Evolutionary conservation across 352 stramenopile species (phyloP).

Genomic region (Pythium utonaiense): DNA sequence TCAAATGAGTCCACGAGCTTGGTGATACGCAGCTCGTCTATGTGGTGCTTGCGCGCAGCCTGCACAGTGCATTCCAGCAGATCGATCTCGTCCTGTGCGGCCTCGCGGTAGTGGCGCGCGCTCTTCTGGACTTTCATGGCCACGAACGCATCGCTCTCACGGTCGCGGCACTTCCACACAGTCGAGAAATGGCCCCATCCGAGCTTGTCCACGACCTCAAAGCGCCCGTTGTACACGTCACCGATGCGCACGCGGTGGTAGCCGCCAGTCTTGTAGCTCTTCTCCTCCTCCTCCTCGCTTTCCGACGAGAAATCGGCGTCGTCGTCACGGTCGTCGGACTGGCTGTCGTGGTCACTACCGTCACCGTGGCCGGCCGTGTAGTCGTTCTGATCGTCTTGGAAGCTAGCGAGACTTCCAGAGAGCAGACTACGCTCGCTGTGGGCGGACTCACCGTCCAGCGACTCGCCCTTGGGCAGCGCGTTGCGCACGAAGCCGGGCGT

Average conservation of each 20-base stretch:
- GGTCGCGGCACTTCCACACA: conserved; percentile 97
- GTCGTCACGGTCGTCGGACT: conserved; percentile 39
- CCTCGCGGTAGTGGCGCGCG: conserved; percentile 97
- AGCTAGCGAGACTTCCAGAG: conserved; percentile 21
- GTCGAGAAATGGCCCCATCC: conserved; percentile 99
- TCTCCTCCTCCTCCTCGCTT: conserved; percentile 90
- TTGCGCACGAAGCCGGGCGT: conserved; percentile 12
- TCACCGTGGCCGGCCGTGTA: conserved; percentile 18
- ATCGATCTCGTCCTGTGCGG: conserved; percentile 98
- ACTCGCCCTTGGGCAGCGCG: conserved; percentile 24
- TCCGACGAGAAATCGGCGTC: conserved; percentile 87
- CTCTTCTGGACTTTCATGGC: conserved; percentile 98
- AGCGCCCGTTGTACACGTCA: conserved; percentile 92
- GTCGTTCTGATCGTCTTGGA: conserved; percentile 12
- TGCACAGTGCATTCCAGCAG: conserved; percentile 91
- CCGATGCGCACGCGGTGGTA: conserved; percentile 96
- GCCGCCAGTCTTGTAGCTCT: conserved; percentile 95
- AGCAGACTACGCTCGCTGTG: conserved; percentile 28
- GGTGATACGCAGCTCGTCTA: conserved; percentile 49
- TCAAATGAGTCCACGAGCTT: conserved; percentile 94
- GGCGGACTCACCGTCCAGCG: conserved; percentile 27
- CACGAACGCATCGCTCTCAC: conserved; percentile 77
- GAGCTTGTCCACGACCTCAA: conserved; percentile 98
- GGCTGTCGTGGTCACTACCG: conserved; percentile 24
- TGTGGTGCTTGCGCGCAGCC: conserved; percentile 34